These are phyloP conservation scores for Favolaschia claudopus DNA, from an alignment of 768 basidiomycete species.

Conservation along the genomic window DNA sequence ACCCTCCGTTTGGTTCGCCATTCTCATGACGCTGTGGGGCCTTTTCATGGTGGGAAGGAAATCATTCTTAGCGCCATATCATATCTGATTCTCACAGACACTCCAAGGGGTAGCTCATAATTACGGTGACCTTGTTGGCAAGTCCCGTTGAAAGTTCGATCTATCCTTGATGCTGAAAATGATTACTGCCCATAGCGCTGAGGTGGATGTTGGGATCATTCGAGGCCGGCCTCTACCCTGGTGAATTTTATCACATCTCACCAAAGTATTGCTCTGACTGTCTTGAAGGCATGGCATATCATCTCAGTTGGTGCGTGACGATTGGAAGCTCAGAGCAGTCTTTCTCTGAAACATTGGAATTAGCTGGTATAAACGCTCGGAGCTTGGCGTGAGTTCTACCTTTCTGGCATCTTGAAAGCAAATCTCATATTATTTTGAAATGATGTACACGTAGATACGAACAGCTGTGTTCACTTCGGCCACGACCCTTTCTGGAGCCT, in stretches of 20 bases:
- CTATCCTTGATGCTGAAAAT: background rate
- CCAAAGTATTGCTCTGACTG: conserved; percentile 48
- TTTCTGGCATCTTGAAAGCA: background rate
- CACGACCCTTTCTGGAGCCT: conserved; percentile 77
- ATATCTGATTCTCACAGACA: conserved; percentile 47
- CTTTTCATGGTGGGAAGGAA: conserved; percentile 49
- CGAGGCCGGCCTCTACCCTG: conserved; percentile 67
- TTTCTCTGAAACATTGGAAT: background rate
- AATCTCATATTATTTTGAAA: background rate
- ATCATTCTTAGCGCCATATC: background rate
- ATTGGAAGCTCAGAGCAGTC: background rate
- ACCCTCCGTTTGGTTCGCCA: conserved; percentile 73
- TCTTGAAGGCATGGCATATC: conserved; percentile 21
- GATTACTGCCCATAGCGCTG: conserved; percentile 46
- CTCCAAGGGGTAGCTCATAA: conserved; percentile 68
- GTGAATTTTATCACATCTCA: conserved; percentile 66
- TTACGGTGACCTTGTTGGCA: conserved; percentile 70
- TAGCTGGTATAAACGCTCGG: conserved; percentile 86
- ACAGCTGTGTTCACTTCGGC: conserved; percentile 82
- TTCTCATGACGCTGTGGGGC: conserved; percentile 58
- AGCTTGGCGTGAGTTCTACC: conserved; percentile 62
- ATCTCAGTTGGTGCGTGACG: conserved; percentile 19
- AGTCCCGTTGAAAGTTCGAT: conserved; percentile 26
- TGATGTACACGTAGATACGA: conserved; percentile 33
- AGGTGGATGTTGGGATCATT: conserved; percentile 69